Percentiles rank a stretch among this genome's conserved stretches.
Conservation (phyloP, 495 filamentous ascomycete species). For the Trichoderma erinaceum region DNA sequence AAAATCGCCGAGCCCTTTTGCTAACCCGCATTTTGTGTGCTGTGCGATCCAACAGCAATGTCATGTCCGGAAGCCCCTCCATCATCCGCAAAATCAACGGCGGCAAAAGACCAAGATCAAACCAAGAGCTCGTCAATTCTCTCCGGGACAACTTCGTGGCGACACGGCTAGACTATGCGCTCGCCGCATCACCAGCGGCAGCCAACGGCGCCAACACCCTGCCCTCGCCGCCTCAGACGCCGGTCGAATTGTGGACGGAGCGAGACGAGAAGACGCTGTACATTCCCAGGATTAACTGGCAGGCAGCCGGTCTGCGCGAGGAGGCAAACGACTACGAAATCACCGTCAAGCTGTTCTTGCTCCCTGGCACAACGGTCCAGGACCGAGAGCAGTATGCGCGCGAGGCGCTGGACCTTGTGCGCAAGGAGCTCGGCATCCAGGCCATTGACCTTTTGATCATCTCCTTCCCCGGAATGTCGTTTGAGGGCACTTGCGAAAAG, state of each 20-base stretch:
- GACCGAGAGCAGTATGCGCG: constrained; percentile 59
- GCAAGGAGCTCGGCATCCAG: constrained; percentile 65
- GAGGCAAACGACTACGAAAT: constrained; percentile 81
- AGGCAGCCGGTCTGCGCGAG: constrained; percentile 63
- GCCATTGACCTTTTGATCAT: constrained; percentile 85
- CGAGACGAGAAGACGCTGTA: constrained; percentile 55
- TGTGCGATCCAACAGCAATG: constrained; percentile 53
- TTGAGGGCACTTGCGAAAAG: constrained; percentile 86
- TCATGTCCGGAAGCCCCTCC: constrained; percentile 72
- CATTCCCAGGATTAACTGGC: constrained; percentile 71
- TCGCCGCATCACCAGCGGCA: constrained; percentile 30
- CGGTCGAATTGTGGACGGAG: constrained; percentile 56
- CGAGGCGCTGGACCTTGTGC: constrained; percentile 72
- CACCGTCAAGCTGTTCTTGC: constrained; percentile 88
- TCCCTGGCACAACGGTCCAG: constrained; percentile 59
- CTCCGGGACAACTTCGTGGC: constrained; percentile 72
- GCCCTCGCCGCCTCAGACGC: constrained; percentile 27
- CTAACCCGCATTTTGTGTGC: not conserved
- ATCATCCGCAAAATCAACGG: constrained; percentile 61
- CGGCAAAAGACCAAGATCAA: constrained; percentile 62
- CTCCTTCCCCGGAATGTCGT: constrained; percentile 87
- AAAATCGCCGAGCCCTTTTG: constrained; percentile 14
- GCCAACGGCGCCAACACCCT: constrained; percentile 45
- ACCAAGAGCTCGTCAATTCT: constrained; percentile 81
- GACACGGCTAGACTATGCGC: constrained; percentile 55